phyloP scores from a whole-genome alignment of 2,329 filamentous ascomycete genomes.

The Chrysosporium keratinophilum region DNA sequence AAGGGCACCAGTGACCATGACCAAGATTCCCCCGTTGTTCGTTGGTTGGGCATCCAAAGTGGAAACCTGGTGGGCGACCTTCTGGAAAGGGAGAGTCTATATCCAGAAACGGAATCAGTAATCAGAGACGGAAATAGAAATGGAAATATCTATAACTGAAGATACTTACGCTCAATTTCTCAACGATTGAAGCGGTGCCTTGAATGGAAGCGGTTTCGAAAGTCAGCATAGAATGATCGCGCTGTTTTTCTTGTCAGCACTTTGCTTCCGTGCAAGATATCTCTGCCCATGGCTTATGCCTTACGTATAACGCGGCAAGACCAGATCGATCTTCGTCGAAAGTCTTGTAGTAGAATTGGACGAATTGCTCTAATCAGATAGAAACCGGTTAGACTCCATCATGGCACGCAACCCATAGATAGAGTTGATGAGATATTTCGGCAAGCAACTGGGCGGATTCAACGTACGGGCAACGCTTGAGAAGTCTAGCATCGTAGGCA shows the following conservation, averaged over 20 bases:
- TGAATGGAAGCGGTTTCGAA: constrained; percentile 64
- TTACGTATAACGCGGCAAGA: constrained; percentile 69
- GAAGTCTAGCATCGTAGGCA: constrained; percentile 26
- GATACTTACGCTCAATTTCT: constrained; percentile 65
- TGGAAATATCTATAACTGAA: neutral
- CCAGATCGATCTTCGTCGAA: constrained; percentile 63
- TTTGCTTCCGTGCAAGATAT: neutral
- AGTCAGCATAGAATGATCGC: constrained; percentile 79
- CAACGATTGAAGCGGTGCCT: constrained; percentile 57
- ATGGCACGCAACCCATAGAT: neutral
- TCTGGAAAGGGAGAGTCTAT: constrained; percentile 67
- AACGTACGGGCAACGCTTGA: constrained; percentile 32
- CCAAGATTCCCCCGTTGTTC: constrained; percentile 60
- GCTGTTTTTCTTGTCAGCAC: constrained; percentile 39
- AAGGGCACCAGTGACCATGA: constrained; percentile 79
- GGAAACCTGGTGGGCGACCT: constrained; percentile 65
- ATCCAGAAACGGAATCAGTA: constrained; percentile 1
- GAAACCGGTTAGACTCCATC: neutral
- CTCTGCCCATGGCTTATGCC: neutral
- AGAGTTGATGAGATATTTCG: neutral
- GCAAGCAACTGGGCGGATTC: neutral
- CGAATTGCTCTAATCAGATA: constrained; percentile 61
- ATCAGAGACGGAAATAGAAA: neutral
- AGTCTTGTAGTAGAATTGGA: constrained; percentile 78
- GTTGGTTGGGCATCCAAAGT: constrained; percentile 79